Evolutionary conservation across 2,329 filamentous ascomycete species (phyloP), one percentile per base, ranked within the genome.

Genomic region (Epichloe brachyelytri): DNA sequence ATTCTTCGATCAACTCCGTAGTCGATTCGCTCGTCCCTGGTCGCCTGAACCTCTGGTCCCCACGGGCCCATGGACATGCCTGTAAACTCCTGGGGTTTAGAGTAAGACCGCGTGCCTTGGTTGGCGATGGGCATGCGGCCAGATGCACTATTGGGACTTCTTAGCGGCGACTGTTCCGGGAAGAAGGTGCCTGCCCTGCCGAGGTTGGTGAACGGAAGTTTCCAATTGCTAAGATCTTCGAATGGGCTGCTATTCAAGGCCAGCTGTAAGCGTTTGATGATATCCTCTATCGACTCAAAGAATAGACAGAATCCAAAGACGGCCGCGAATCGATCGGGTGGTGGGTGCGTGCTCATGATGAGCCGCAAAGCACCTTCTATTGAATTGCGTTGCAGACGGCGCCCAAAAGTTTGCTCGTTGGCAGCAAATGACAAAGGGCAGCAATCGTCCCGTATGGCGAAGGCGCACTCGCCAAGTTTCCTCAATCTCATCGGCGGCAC

Each of bases 301-400:
- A 81, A 73, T 17, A 85, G 68, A n/a, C 80, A 81, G 51, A 88
- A 84, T 37, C 80, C 82, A 62, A 89, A 90, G 1, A 82, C 73
- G 36, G 75, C 73, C n/a, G 71, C 67, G 51, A 81, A 71, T 1
- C 65, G 64, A 2, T 69, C 62, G 2, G 73, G 71, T 0, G 76
- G 71, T 46, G 78, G 73, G 55, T 72, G 66, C 2, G 67, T 60
- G 62, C 72, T 71, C 14, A 62, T 68, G 3, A 86, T 71, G 1
- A 90, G 66, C 3, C 71, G 67, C 51, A 82, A 78, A 0, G 75
- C 85, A 26, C 72, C 67, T 64, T 94, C 86, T 1, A 82, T 58
- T 2, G 80, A 74, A 49, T 73, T 73, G 41, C 87, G 78, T 46
- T 87, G 84, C 4, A 94, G 69, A 4, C 84, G 76, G 7, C 86